phyloP scores from a whole-genome alignment of 2,329 filamentous ascomycete genomes.

The Talaromyces rugulosus region DNA sequence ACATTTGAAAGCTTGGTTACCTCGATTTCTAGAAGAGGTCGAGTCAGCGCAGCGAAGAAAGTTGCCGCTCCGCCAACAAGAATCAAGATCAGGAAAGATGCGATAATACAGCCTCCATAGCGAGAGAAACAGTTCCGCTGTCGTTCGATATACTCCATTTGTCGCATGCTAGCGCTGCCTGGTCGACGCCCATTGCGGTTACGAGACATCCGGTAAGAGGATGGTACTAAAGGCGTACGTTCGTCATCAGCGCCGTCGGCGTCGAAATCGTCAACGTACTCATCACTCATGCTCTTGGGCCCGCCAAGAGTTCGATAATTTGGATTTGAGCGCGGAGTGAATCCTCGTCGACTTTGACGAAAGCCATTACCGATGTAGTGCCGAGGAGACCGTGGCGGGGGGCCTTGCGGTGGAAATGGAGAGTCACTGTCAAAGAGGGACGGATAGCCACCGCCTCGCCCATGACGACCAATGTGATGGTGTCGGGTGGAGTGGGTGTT shows the following conservation, averaged over 20 bases:
- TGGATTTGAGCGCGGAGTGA: slow-evolving; percentile 62
- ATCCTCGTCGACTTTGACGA: slow-evolving; percentile 65
- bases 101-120: slow-evolving; percentile 79
- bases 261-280: slow-evolving; percentile 74
- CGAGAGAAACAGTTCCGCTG: slow-evolving; percentile 63
- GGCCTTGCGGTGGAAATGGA: slow-evolving; percentile 59
- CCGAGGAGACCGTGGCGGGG: slow-evolving; percentile 59
- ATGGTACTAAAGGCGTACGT: slow-evolving; percentile 69
- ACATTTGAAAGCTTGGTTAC: slow-evolving; percentile 83
- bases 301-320: slow-evolving; percentile 43
- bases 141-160: slow-evolving; percentile 70
- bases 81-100: slow-evolving; percentile 75
- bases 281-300: slow-evolving; percentile 57
- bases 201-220: slow-evolving; percentile 56
- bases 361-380: slow-evolving; percentile 49
- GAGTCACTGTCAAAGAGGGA: slow-evolving; percentile 75
- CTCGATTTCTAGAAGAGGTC: slow-evolving; percentile 74
- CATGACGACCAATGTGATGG: slow-evolving; percentile 76
- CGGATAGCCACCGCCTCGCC: slow-evolving; percentile 63
- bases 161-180: slow-evolving; percentile 56
- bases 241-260: slow-evolving; percentile 82
- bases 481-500: slow-evolving; percentile 62
- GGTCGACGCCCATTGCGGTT: slow-evolving; percentile 54
- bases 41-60: slow-evolving; percentile 87
- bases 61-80: slow-evolving; percentile 80